phyloP scores from a whole-genome alignment of 208 protist genomes.

The Crithidia expoeki region DNA sequence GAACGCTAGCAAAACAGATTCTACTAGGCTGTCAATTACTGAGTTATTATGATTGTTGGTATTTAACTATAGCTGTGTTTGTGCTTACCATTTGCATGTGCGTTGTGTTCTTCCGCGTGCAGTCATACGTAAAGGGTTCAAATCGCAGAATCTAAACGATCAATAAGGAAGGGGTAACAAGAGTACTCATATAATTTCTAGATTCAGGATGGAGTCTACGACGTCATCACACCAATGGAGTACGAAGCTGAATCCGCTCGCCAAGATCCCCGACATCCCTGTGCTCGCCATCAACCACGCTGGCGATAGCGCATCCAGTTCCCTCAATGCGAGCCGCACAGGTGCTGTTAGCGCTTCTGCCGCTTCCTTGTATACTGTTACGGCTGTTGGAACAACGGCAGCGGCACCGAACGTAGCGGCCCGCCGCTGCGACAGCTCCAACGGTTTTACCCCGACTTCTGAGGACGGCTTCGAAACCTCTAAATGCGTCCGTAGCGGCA shows the following conservation, averaged over 20 bases:
- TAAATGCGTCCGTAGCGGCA: constrained; percentile 8
- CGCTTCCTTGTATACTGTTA: too few species aligned
- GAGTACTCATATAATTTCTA: too few species aligned
- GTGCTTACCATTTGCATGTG: too few species aligned
- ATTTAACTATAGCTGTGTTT: too few species aligned
- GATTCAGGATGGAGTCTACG: constrained; percentile 7
- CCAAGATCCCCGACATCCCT: constrained; percentile 17
- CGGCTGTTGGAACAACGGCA: neutral
- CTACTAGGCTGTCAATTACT: too few species aligned
- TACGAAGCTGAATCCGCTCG: constrained; percentile 4
- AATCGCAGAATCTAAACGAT: too few species aligned
- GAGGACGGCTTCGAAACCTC: constrained; percentile 13
- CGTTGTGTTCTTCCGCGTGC: too few species aligned
- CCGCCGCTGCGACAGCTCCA: constrained; percentile 20
- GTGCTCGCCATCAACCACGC: constrained; percentile 8
- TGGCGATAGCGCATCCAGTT: neutral
- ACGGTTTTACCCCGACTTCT: constrained; percentile 20
- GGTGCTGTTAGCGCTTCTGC: neutral
- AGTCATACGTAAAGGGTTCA: too few species aligned
- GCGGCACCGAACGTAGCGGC: neutral
- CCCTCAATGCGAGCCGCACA: constrained; percentile 3
- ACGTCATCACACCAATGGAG: constrained; percentile 1
- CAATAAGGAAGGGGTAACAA: too few species aligned
- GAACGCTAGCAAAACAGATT: too few species aligned
- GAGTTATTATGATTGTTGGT: too few species aligned